Conservation (phyloP, 2,329 filamentous ascomycete species). For the Alternaria gansuensis region DNA sequence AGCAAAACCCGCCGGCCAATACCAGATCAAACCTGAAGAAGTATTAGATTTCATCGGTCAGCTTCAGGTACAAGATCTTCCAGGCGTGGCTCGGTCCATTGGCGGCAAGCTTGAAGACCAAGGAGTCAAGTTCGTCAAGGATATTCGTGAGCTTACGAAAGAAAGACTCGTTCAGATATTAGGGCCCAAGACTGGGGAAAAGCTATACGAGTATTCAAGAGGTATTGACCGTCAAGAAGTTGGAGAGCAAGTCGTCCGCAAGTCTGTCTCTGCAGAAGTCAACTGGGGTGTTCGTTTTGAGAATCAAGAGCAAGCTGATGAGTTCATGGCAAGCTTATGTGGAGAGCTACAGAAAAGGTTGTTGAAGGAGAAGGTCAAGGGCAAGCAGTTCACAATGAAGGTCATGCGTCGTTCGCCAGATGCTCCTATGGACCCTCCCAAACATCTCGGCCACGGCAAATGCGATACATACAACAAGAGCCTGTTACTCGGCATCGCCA, state of each 20-base stretch:
- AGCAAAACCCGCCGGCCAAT: slow-evolving; percentile 93
- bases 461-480: slow-evolving; percentile 96
- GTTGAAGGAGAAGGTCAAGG: slow-evolving; percentile 83
- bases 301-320: slow-evolving; percentile 89
- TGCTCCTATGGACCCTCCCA: slow-evolving; percentile 88
- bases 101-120: slow-evolving; percentile 87
- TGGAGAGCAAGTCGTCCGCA: slow-evolving; percentile 83
- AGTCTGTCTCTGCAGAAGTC: slow-evolving; percentile 95
- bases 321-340: slow-evolving; percentile 86
- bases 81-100: slow-evolving; percentile 92
- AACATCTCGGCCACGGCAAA: slow-evolving; percentile 93
- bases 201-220: slow-evolving; percentile 86
- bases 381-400: slow-evolving; percentile 89
- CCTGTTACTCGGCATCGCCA: slow-evolving; percentile 80
- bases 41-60: slow-evolving; percentile 78
- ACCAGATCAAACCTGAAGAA: slow-evolving; percentile 83
- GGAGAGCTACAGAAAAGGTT: slow-evolving; percentile 84
- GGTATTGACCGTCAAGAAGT: slow-evolving; percentile 89
- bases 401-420: slow-evolving; percentile 88
- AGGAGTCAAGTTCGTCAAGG: slow-evolving; percentile 81
- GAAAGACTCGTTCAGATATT: slow-evolving; percentile 77
- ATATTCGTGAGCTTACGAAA: slow-evolving; percentile 78
- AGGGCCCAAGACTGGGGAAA: slow-evolving; percentile 92
- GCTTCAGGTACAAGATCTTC: slow-evolving; percentile 80
- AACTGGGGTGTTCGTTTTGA: slow-evolving; percentile 98